Percentiles rank a stretch among this genome's conserved stretches.
Conservation (phyloP, 805 yeast species). For the Starmerella geochares region DNA sequence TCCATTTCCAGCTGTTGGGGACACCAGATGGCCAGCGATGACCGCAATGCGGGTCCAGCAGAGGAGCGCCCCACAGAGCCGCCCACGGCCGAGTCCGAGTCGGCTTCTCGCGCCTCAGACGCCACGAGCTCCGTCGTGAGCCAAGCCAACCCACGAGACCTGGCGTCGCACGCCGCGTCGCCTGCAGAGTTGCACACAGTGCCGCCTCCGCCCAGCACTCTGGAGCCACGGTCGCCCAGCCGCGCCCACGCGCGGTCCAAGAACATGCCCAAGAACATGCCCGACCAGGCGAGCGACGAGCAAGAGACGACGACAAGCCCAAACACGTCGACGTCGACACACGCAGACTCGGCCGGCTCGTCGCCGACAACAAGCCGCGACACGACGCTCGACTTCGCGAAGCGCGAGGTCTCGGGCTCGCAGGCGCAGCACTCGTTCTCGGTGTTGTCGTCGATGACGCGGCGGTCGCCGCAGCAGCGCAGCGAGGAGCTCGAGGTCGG, state of each 20-base stretch:
- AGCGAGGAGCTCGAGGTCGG: neutral
- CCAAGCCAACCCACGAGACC: too few species aligned
- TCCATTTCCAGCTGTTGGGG: neutral
- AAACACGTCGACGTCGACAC: constrained; percentile 12
- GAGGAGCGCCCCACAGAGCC: neutral
- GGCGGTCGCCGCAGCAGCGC: constrained; percentile 13
- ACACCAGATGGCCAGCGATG: constrained; percentile 3
- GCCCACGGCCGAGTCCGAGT: neutral
- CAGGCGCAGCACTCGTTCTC: constrained; percentile 18
- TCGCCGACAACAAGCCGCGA: neutral
- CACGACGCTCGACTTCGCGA: constrained; percentile 21
- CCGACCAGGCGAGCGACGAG: neutral
- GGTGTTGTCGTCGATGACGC: constrained; percentile 20
- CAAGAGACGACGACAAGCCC: neutral
- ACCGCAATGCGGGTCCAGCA: neutral
- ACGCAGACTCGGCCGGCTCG: neutral
- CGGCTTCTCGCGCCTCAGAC: neutral
- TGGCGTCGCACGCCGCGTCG: too few species aligned
- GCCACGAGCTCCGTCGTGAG: neutral
- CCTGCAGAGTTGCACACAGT: too few species aligned
- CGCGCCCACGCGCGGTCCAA: neutral
- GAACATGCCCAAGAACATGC: neutral
- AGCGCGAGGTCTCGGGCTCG: constrained; percentile 21
- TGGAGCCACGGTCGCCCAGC: too few species aligned
- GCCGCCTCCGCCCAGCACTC: too few species aligned